Percentiles rank a stretch among this genome's conserved stretches.
phyloP scores from a whole-genome alignment of 306 rosid species.

The Leucaena leucocephala region DNA sequence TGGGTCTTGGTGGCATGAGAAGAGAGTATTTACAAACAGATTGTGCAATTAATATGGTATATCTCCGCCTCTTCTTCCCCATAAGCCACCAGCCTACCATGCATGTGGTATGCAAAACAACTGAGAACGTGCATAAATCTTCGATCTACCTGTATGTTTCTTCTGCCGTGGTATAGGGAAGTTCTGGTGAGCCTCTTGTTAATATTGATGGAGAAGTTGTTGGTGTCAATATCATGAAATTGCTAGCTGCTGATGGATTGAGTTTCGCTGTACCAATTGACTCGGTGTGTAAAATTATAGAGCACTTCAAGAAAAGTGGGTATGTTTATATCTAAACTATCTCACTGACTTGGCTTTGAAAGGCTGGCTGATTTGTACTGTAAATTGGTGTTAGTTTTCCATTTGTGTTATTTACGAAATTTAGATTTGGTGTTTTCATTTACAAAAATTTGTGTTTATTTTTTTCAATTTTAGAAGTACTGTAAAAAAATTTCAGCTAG shows the following conservation, averaged over 20 bases:
- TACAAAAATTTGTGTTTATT: background rate
- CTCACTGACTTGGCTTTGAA: background rate
- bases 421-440: slow-evolving; percentile 13
- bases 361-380: slow-evolving; percentile 15
- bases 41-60: slow-evolving; percentile 76
- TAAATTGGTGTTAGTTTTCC: slow-evolving; percentile 23
- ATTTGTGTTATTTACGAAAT: slow-evolving; percentile 17
- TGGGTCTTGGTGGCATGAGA: slow-evolving; percentile 76
- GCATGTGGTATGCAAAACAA: slow-evolving; percentile 20
- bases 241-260: slow-evolving; percentile 78
- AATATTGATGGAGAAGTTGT: slow-evolving; percentile 90
- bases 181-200: slow-evolving; percentile 93
- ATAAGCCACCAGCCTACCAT: slow-evolving; percentile 7
- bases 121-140: background rate
- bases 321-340: slow-evolving; percentile 34
- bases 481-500: slow-evolving; percentile 15
- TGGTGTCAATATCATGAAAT: slow-evolving; percentile 84
- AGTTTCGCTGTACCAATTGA: slow-evolving; percentile 89
- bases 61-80: slow-evolving; percentile 31
- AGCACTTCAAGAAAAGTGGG: slow-evolving; percentile 86
- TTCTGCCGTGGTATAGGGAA: slow-evolving; percentile 60
- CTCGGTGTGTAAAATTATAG: slow-evolving; percentile 66
- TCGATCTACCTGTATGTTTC: slow-evolving; percentile 19
- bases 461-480: background rate
- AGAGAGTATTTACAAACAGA: slow-evolving; percentile 88